These are phyloP conservation scores for Cladosporium sp. DNA, from an alignment of 2,329 filamentous ascomycete genomes.

Conservation along the genomic window DNA sequence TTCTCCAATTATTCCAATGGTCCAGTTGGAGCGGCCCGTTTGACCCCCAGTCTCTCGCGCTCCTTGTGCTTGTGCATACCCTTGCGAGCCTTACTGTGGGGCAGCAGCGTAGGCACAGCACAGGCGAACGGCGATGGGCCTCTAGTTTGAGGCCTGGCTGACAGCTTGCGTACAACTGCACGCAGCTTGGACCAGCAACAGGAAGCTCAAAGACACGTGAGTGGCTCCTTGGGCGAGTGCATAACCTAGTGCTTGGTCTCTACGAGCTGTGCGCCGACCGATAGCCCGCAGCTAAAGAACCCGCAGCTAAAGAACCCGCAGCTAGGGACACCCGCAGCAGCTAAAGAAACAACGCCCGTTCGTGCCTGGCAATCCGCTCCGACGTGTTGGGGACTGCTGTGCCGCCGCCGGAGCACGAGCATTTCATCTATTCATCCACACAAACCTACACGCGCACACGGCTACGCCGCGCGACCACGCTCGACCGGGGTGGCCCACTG, in stretches of 20 bases:
- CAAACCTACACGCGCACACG: neutral
- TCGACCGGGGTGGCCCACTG: neutral
- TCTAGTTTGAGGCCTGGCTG: constrained; percentile 9
- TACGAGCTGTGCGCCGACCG: neutral
- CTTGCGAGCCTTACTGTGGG: neutral
- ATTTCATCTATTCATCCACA: constrained; percentile 6
- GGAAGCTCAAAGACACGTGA: neutral
- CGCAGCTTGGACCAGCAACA: neutral
- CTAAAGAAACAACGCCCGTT: neutral
- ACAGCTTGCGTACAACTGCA: neutral
- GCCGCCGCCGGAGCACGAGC: constrained; percentile 1
- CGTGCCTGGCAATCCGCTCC: neutral
- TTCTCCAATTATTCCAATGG: constrained; percentile 13
- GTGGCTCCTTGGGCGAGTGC: neutral
- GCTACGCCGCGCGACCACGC: neutral
- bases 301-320: no score
- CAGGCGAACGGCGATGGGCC: constrained; percentile 8
- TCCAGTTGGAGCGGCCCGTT: constrained; percentile 10
- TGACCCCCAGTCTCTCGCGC: neutral
- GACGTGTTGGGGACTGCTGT: constrained; percentile 8
- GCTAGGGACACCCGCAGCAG: neutral
- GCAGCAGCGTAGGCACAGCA: neutral
- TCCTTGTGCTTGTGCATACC: no score
- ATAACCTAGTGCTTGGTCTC: no score
- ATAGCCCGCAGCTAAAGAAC: neutral